These are phyloP conservation scores for Exophiala oligosperma DNA, from an alignment of 2,329 filamentous ascomycete genomes.

Conservation along the genomic window DNA sequence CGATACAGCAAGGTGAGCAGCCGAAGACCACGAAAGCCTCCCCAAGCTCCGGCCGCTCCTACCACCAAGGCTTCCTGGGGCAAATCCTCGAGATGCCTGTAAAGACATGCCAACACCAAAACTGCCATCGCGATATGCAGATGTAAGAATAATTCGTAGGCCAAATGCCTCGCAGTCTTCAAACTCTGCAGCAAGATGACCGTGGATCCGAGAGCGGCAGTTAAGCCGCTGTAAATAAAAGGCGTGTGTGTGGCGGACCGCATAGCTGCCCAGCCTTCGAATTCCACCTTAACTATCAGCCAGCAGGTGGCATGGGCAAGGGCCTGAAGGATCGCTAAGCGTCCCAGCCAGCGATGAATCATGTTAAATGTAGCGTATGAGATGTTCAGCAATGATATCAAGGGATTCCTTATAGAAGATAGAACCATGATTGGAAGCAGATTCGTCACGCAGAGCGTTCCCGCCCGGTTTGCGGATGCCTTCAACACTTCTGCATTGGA, in stretches of 20 bases:
- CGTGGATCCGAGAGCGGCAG: slow-evolving; percentile 56
- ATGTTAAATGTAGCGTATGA: slow-evolving; percentile 52
- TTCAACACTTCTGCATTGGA: slow-evolving; percentile 36
- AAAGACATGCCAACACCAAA: slow-evolving; percentile 68
- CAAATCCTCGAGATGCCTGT: slow-evolving; percentile 72
- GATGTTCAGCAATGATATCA: slow-evolving; percentile 43
- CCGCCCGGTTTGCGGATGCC: slow-evolving; percentile 44
- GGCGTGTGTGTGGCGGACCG: slow-evolving; percentile 30
- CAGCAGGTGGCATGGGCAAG: slow-evolving; percentile 71
- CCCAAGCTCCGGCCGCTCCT: slow-evolving; percentile 75
- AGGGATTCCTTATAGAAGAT: slow-evolving; percentile 45
- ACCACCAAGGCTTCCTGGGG: slow-evolving; percentile 74
- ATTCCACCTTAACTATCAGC: slow-evolving; percentile 65
- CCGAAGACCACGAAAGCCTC: slow-evolving; percentile 65
- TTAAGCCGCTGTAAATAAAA: slow-evolving; percentile 44
- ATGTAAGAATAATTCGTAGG: slow-evolving; percentile 95
- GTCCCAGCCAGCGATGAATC: slow-evolving; percentile 76
- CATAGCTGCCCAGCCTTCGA: slow-evolving; percentile 40
- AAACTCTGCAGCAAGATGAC: slow-evolving; percentile 69
- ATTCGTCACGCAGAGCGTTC: slow-evolving; percentile 44
- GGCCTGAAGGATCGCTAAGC: slow-evolving; percentile 68
- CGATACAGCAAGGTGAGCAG: slow-evolving; percentile 64
- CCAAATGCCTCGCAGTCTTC: slow-evolving; percentile 84
- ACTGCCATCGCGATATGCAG: slow-evolving; percentile 76
- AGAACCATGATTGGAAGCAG: slow-evolving; percentile 45